Evolutionary conservation across 805 yeast species (phyloP).

Genomic region (Lipomyces sp.): DNA sequence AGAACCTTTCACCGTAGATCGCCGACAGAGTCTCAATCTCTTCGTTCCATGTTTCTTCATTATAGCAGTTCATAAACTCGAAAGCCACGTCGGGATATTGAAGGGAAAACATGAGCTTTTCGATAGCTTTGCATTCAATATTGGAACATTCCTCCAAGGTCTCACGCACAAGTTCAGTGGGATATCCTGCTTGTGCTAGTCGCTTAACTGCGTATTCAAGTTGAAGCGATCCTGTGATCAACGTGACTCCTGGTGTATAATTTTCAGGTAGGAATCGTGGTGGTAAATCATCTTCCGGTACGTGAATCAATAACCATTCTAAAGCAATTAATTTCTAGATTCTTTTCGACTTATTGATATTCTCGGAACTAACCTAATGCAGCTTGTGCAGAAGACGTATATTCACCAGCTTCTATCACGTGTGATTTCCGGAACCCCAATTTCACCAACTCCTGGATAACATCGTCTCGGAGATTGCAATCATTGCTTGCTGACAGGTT

Average conservation of each 20-base stretch:
- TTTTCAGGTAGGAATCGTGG: slow-evolving; percentile 44
- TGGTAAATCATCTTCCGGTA: slow-evolving; percentile 95
- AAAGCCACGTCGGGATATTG: slow-evolving; percentile 20
- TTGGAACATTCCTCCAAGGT: slow-evolving; percentile 51
- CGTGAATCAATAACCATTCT: slow-evolving; percentile 81
- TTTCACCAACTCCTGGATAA: slow-evolving; percentile 46
- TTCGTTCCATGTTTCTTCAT: slow-evolving; percentile 65
- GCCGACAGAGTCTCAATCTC: slow-evolving; percentile 71
- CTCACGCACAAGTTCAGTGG: slow-evolving; percentile 63
- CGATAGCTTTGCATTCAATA: slow-evolving; percentile 30
- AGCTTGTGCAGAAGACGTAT: slow-evolving; percentile 54
- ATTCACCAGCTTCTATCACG: slow-evolving; percentile 69
- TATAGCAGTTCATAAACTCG: slow-evolving; percentile 37
- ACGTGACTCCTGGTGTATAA: slow-evolving; percentile 42
- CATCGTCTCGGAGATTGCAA: slow-evolving; percentile 12
- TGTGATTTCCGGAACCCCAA: slow-evolving; percentile 76
- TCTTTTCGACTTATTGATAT: not conserved
- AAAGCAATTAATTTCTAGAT: not conserved
- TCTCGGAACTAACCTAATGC: slow-evolving; percentile 46
- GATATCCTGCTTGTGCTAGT: slow-evolving; percentile 69
- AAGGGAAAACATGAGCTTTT: slow-evolving; percentile 21
- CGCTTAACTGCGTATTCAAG: slow-evolving; percentile 63
- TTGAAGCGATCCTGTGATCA: slow-evolving; percentile 52
- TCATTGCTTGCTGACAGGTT: not conserved
- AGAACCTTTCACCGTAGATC: slow-evolving; percentile 56